Percentiles rank a stretch among this genome's conserved stretches.
These are phyloP conservation scores for Musa itinerans DNA, from an alignment of 176 grass and related monocot genomes.

Conservation along the genomic window DNA sequence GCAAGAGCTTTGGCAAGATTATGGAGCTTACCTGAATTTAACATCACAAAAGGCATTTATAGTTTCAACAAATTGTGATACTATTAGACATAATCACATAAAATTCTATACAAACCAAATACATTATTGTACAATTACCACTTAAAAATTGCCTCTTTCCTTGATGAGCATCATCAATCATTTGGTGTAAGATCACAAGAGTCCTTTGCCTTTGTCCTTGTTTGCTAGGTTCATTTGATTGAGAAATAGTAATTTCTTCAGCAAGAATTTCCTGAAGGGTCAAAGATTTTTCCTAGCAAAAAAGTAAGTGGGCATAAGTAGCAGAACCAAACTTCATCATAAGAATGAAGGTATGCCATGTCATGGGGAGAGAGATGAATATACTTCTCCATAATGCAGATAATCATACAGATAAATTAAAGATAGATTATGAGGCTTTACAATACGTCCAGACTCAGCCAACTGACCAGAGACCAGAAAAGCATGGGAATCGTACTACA, in stretches of 20 bases:
- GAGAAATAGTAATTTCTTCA: slow-evolving; percentile 36
- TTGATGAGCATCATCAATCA: slow-evolving; percentile 95
- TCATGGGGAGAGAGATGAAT: too few species aligned
- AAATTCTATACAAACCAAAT: background rate
- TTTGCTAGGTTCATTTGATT: slow-evolving; percentile 61
- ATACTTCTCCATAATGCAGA: background rate
- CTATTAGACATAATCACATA: background rate
- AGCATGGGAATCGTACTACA: background rate
- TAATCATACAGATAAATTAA: background rate
- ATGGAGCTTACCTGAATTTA: slow-evolving; percentile 82
- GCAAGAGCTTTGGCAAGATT: slow-evolving; percentile 94
- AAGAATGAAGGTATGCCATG: too few species aligned
- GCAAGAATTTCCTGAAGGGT: slow-evolving; percentile 63
- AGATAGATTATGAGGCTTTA: background rate
- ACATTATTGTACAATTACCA: slow-evolving; percentile 36
- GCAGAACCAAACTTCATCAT: background rate
- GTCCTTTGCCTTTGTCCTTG: slow-evolving; percentile 89
- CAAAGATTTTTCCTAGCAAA: slow-evolving; percentile 52
- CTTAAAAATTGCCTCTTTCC: slow-evolving; percentile 89
- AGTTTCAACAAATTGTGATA: background rate
- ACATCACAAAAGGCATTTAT: slow-evolving; percentile 1
- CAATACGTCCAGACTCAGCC: background rate
- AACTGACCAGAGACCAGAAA: background rate
- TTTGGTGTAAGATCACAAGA: slow-evolving; percentile 85
- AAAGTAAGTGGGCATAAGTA: slow-evolving; percentile 11